A percentile compares a stretch with the other conserved stretches of the same genome.
Evolutionary conservation across 2,329 filamentous ascomycete species (phyloP).

Genomic region (Blumeriella jaapii): DNA sequence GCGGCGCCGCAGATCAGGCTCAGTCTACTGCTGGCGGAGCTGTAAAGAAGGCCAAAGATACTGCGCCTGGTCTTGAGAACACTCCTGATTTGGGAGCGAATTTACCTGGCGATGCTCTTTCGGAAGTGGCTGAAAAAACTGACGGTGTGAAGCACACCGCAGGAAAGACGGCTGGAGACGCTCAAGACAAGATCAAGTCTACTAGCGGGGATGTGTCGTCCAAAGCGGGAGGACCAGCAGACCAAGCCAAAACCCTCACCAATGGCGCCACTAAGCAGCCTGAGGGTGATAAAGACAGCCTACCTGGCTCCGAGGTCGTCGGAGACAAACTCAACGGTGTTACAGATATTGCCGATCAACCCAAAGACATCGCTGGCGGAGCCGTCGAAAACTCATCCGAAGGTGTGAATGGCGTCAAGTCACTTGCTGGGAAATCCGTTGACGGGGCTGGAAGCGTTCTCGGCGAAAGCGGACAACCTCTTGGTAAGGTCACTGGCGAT

Average conservation of each 20-base stretch:
- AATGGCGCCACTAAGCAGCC: not conserved
- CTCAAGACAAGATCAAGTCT: conserved; percentile 3
- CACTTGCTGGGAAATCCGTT: conserved; percentile 8
- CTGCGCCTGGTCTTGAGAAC: not conserved
- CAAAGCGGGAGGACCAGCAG: not conserved
- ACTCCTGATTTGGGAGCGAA: not conserved
- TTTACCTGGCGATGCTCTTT: conserved; percentile 3
- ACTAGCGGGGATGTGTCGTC: not conserved
- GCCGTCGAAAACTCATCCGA: not conserved
- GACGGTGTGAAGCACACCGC: conserved; percentile 8
- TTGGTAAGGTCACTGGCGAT: conserved; percentile 5
- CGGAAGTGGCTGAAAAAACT: conserved; percentile 3
- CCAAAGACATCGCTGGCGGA: conserved; percentile 6
- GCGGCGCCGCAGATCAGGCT: too few relatives aligned
- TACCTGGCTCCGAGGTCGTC: too few relatives aligned
- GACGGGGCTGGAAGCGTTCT: conserved; percentile 9
- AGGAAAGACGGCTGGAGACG: conserved; percentile 1
- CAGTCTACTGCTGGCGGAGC: conserved; percentile 6
- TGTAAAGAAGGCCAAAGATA: not conserved
- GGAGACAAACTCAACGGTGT: conserved; percentile 1
- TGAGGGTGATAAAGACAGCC: too few relatives aligned
- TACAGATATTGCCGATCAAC: conserved; percentile 6
- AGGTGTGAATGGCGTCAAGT: conserved; percentile 2
- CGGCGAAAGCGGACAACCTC: not conserved
- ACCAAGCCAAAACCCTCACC: not conserved